A percentile compares a stretch with the other conserved stretches of the same genome.
Conservation (phyloP, 352 stramenopile species). For the Lagenidium giganteum region DNA sequence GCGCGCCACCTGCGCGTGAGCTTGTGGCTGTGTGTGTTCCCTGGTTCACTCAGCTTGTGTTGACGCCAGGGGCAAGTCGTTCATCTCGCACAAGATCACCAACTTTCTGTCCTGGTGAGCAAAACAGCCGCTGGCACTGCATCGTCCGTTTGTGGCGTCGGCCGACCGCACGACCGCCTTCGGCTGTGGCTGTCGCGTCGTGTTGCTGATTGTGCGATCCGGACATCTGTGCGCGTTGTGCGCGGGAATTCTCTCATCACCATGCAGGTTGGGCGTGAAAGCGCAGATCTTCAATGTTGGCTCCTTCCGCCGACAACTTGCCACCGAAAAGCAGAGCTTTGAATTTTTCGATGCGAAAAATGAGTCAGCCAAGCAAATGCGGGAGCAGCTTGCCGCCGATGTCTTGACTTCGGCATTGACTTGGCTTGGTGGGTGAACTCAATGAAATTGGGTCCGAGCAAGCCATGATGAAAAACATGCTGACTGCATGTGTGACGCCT, state of each 20-base stretch:
- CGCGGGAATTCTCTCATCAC: background rate
- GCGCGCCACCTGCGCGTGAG: background rate
- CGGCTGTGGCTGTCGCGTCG: no score
- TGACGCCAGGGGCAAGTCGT: constrained; percentile 74
- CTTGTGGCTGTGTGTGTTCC: background rate
- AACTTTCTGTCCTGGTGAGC: constrained; percentile 41
- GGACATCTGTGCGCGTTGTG: background rate
- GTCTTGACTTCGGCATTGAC: constrained; percentile 28
- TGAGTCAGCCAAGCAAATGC: constrained; percentile 39
- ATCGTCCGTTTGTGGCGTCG: no score
- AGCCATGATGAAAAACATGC: no score
- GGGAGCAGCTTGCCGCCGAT: constrained; percentile 65
- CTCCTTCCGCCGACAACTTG: constrained; percentile 83
- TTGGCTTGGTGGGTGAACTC: constrained; percentile 27
- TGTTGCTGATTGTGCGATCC: background rate
- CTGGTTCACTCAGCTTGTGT: no score
- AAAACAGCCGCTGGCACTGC: no score
- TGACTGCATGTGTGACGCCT: no score
- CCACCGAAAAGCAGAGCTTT: constrained; percentile 40
- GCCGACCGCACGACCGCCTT: no score
- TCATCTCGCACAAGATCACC: constrained; percentile 84
- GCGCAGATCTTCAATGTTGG: constrained; percentile 89
- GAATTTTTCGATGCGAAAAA: constrained; percentile 87
- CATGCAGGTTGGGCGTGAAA: constrained; percentile 27
- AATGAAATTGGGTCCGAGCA: no score